A percentile compares a stretch with the other conserved stretches of the same genome.
Evolutionary conservation across 176 grass and related monocot species (phyloP).

Genomic region (Zizania latifolia): DNA sequence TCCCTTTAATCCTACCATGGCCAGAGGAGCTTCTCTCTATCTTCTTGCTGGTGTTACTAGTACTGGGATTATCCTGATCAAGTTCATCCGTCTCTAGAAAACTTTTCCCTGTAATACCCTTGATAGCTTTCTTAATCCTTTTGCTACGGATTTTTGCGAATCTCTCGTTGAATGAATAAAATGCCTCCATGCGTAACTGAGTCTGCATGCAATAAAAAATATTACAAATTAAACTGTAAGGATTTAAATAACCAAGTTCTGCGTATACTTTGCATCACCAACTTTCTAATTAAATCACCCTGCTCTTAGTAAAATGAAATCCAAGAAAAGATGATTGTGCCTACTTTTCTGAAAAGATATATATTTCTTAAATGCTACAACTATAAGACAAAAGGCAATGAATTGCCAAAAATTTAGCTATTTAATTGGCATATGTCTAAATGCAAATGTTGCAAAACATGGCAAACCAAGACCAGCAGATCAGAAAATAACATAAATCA

Average conservation of each 20-base stretch:
- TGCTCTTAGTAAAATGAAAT: constrained; percentile 21
- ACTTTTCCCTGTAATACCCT: constrained; percentile 73
- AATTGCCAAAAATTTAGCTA: not conserved
- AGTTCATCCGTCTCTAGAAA: constrained; percentile 55
- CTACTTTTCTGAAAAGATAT: not conserved
- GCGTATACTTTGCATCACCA: not conserved
- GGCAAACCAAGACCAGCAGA: not conserved
- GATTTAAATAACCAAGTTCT: not conserved
- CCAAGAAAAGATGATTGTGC: not conserved
- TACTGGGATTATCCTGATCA: constrained; percentile 44
- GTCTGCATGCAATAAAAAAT: constrained; percentile 58
- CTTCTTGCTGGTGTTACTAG: constrained; percentile 40
- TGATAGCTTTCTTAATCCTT: constrained; percentile 93
- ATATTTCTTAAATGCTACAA: not conserved
- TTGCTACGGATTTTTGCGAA: constrained; percentile 97
- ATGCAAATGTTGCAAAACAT: not conserved
- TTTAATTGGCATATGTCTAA: not conserved
- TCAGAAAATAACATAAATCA: not conserved
- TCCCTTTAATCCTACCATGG: constrained; percentile 31
- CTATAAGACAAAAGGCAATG: not conserved
- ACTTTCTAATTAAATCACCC: constrained; percentile 11
- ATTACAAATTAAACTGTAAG: constrained; percentile 20
- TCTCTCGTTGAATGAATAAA: constrained; percentile 97
- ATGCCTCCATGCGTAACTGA: constrained; percentile 80
- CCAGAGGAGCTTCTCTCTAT: constrained; percentile 23